A percentile compares a stretch with the other conserved stretches of the same genome.
phyloP scores from a whole-genome alignment of 2,329 filamentous ascomycete species.

The Trematosphaeria pertusa region DNA sequence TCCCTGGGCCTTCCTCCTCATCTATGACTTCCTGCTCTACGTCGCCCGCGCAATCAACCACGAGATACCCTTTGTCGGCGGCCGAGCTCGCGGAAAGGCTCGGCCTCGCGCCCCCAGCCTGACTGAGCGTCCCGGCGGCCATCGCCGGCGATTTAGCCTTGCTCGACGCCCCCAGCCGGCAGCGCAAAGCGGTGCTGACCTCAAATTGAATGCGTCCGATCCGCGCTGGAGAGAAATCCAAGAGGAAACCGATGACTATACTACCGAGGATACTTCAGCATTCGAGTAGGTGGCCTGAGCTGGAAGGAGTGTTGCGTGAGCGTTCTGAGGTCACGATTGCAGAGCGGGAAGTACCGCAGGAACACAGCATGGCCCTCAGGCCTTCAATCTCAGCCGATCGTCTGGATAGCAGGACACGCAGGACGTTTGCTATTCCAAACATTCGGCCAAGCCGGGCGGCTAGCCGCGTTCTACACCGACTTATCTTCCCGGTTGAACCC shows the following conservation, averaged over 20 bases:
- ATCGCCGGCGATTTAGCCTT: slow-evolving; percentile 53
- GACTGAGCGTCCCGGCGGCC: slow-evolving; percentile 62
- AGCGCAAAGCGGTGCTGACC: slow-evolving; percentile 27
- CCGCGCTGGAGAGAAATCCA: slow-evolving; percentile 33
- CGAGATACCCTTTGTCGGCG: slow-evolving; percentile 66
- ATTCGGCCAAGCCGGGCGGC: no score
- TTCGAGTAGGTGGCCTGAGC: neutral
- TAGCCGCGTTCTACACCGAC: no score
- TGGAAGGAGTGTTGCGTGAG: no score
- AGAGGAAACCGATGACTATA: slow-evolving; percentile 24
- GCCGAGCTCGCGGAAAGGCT: slow-evolving; percentile 65
- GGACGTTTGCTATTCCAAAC: no score
- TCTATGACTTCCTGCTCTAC: slow-evolving; percentile 71
- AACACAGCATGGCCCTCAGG: neutral
- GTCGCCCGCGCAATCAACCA: slow-evolving; percentile 64
- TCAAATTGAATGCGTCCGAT: slow-evolving; percentile 29
- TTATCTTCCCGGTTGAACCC: no score
- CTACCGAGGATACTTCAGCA: neutral
- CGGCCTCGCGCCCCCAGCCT: slow-evolving; percentile 68
- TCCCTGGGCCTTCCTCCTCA: slow-evolving; percentile 66
- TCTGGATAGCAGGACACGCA: no score
- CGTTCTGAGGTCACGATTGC: no score
- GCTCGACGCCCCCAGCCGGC: slow-evolving; percentile 33
- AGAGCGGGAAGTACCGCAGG: neutral
- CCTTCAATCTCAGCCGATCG: neutral